Conservation (phyloP, 768 basidiomycete species). For the Scleroderma citrinum region DNA sequence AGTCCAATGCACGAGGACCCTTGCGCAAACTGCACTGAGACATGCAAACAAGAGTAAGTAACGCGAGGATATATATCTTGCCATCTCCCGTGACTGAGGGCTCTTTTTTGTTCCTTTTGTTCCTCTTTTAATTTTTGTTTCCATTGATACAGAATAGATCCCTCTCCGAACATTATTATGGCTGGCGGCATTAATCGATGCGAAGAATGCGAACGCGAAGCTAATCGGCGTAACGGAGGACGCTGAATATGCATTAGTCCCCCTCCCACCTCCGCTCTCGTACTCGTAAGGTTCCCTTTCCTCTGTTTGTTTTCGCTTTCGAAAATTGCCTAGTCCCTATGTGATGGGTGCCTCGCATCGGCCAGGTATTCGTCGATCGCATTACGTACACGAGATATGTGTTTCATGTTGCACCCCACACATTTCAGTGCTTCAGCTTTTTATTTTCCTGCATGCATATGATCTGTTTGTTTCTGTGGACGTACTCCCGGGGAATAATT, state of each 20-base stretch:
- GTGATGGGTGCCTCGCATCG: no score
- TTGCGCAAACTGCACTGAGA: slow-evolving; percentile 1
- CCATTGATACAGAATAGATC: neutral
- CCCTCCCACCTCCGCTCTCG: neutral
- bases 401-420: no score
- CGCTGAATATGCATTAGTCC: neutral
- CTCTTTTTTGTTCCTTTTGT: neutral
- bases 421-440: no score
- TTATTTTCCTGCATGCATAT: no score
- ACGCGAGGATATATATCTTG: no score
- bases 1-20: slow-evolving; percentile 3
- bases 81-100: neutral
- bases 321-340: no score
- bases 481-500: no score
- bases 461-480: no score
- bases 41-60: slow-evolving; percentile 2
- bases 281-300: neutral
- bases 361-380: no score
- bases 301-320: neutral
- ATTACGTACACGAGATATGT: no score
- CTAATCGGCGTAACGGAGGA: neutral
- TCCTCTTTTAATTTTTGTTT: neutral
- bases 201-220: slow-evolving; percentile 2
- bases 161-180: slow-evolving; percentile 3
- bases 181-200: neutral